Base-by-base conservation (phyloP, 768 basidiomycete species). In the Tulasnella sp. region DNA sequence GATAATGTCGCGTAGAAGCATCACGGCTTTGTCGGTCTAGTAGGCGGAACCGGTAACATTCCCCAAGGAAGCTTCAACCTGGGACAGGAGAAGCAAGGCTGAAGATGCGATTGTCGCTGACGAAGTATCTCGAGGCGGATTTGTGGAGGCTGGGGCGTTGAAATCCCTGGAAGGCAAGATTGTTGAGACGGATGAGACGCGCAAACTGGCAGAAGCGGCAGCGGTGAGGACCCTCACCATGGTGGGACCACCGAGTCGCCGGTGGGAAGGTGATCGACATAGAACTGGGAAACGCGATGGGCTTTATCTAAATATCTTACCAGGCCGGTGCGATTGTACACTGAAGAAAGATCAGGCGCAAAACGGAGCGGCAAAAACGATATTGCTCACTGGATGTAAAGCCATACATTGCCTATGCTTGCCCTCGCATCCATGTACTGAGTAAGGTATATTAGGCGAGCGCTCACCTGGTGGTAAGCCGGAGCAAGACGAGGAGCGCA, bases 371-470 rank as follows among this genome's bases (percentile, higher is more conserved):
- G n/a, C n/a, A n/a, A n/a, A n/a, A n/a, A n/a, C n/a, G n/a, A n/a
- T n/a, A n/a, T n/a, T n/a, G 60, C 82, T 32, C 64, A 85, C 85
- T 83, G 65, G 81, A 83, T 0, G 82, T 78, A 67, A 80, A 86
- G 0, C 84, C 84, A 63, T 82, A 83, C 27, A 85, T 76, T 1
- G 76, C 85, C 84, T 84, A 86, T 13, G 81, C 78, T 67, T 88
- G 81, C 5, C 85, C 85, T 29, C 85, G 79, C 48, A 81, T 78
- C 85, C 85, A 86, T 5, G 86, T 86, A 67, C 83, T 85, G 42
- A 34, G 50, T 44, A n/a, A 47, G 29, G n/a, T 27, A 21, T 44
- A 32, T 21, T 2, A 21, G 19, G 7, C 34, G 17, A 21, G 24
- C n/a, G n/a, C n/a, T n/a, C n/a, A n/a, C n/a, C n/a, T n/a, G n/a